Base-by-base conservation (phyloP, 2,329 filamentous ascomycete species). In the Colletotrichum chlorophyti region DNA sequence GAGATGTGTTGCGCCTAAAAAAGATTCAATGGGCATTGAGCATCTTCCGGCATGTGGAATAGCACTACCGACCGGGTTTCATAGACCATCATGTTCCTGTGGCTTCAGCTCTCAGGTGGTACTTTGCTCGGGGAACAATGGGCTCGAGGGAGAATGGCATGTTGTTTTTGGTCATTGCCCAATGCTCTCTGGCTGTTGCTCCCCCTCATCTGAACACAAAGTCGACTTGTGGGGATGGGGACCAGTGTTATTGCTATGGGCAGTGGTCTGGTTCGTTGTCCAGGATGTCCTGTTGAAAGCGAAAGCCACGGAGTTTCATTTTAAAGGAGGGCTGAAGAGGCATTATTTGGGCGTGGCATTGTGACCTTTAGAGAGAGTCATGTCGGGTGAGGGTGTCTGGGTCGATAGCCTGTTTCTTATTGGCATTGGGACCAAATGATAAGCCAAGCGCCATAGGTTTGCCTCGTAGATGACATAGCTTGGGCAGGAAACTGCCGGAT, bases 1-100 rank as follows among this genome's bases (percentile, higher is more conserved):
- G 49, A 52, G 31, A 52, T 45, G 29, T 35, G 49, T 21, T 45
- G 37, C 23, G 49, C 38, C 26, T 21, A 45, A 52, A 35, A 52
- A 52, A 27, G 19, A 35, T 34, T 32, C 15, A 45, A 29, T 45
- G 38, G 48, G 49, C 26, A n/a, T 24, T 41, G 19, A 52, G 49
- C 38, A 52, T 32, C 6, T 24, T 52, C 49, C 37, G 37, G 37
- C 27, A 52, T 10, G 31, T 40, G 29, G 49, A 45, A n/a, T n/a
- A n/a, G n/a, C n/a, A n/a, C n/a, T n/a, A n/a, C n/a, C n/a, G n/a
- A n/a, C n/a, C 23, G 23, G n/a, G 49, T 53, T 53, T 53, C 49
- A 32, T 14, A 45, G 29, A 31, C 21, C 27, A 29, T 15, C 31
- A 14, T 53, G 29, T n/a, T n/a, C n/a, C n/a, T n/a, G n/a, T n/a